Evolutionary conservation across 371 early-diverging fungal genomes (phyloP).

Genomic region (Aphelidium insulamus): DNA sequence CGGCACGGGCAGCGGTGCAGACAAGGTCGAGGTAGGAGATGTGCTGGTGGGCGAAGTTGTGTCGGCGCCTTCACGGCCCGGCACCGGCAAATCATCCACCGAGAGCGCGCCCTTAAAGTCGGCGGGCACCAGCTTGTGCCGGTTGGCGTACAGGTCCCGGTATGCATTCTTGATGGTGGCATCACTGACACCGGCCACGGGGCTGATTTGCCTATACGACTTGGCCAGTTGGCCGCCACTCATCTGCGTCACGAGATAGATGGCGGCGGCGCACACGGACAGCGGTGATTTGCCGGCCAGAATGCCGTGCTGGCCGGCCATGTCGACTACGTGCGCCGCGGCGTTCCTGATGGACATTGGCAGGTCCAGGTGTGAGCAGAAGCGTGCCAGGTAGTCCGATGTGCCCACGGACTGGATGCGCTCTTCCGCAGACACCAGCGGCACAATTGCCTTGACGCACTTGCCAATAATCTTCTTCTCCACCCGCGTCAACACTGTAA

Average conservation of each 20-base stretch:
- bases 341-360: constrained; percentile 45
- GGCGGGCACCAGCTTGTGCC: constrained; percentile 24
- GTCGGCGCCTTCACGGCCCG: too few relatives aligned
- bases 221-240: constrained; percentile 29
- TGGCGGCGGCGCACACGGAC: constrained; percentile 74
- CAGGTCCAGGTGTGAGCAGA: constrained; percentile 55
- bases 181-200: constrained; percentile 68
- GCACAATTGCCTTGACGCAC: constrained; percentile 51
- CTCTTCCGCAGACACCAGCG: constrained; percentile 30
- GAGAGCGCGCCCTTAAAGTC: constrained; percentile 5
- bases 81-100: neutral
- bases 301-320: constrained; percentile 48
- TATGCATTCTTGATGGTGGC: constrained; percentile 73
- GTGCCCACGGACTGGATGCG: constrained; percentile 40
- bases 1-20: too few relatives aligned
- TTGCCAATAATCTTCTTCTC: constrained; percentile 78
- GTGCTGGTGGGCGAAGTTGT: too few relatives aligned
- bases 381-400: constrained; percentile 63
- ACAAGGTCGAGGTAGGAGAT: too few relatives aligned
- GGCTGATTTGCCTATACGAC: constrained; percentile 49
- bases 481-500: constrained; percentile 81
- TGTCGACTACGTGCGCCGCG: constrained; percentile 23
- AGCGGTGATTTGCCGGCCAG: constrained; percentile 77
- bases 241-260: constrained; percentile 59
- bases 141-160: constrained; percentile 36